These are phyloP conservation scores for Knufia fluminis DNA, from an alignment of 2,329 filamentous ascomycete species.

Conservation along the genomic window DNA sequence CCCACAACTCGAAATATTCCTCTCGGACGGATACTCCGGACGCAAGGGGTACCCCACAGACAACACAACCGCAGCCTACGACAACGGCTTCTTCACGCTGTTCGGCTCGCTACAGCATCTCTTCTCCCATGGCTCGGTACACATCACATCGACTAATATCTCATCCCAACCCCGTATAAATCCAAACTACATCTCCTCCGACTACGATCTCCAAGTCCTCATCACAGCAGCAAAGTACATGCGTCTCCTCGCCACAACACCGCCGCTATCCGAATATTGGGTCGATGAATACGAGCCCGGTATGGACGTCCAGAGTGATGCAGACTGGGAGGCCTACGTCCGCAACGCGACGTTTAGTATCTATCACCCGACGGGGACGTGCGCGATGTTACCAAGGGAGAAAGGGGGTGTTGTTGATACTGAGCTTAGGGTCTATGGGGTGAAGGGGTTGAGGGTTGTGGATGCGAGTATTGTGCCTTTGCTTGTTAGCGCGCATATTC, in stretches of 20 bases:
- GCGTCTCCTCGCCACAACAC: neutral
- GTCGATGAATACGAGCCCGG: neutral
- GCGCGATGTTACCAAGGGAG: conserved; percentile 27
- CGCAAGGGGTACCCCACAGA: neutral
- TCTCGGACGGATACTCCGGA: neutral
- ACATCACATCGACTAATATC: conserved; percentile 28
- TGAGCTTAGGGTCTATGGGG: conserved; percentile 26
- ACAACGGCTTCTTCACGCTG: conserved; percentile 12
- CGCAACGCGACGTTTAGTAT: neutral
- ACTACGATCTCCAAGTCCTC: neutral
- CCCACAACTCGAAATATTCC: neutral
- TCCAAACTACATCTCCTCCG: conserved; percentile 23
- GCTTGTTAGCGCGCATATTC: conserved; percentile 30
- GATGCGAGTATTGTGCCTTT: conserved; percentile 28
- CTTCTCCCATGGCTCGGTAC: conserved; percentile 34
- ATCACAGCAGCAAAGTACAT: neutral
- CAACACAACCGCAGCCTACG: conserved; percentile 18
- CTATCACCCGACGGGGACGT: conserved; percentile 19
- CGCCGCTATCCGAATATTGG: neutral
- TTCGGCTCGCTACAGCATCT: neutral
- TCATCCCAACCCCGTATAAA: conserved; percentile 34
- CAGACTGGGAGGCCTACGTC: neutral
- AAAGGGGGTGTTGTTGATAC: conserved; percentile 28
- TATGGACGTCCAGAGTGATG: neutral
- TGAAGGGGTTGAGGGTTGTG: conserved; percentile 22